Base-by-base conservation (phyloP, 1,284 basidiomycete genomes). In the Cutaneotrichosporon cavernicola region DNA sequence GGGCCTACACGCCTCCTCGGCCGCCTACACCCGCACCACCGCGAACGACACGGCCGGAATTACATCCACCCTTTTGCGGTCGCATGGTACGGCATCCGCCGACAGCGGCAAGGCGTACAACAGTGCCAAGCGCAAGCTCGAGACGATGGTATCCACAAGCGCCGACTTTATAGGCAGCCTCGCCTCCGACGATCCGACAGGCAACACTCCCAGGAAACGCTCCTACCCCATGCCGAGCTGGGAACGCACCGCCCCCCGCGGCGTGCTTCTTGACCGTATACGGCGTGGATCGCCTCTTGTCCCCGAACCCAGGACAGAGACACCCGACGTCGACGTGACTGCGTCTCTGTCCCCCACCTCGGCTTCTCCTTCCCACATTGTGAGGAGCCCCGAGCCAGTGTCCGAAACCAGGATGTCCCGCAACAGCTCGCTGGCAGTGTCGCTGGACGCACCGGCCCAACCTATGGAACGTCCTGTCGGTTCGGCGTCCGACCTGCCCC, bases 181-280 rank as follows among this genome's bases (percentile, higher is more conserved):
- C 13, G 68, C 66, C 5, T 73, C 78, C n/a, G 82, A 84, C 65
- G 64, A 77, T 3, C 73, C 82, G 1, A 84, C 83, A 0, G 82
- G 83, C 14, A 59, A 72, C 18, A 84, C 83, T 3, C 83, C 83
- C 0, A 72, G 72, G 26, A 82, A 82, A 67, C 77, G 77, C 32
- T 63, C 65, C 2, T 81, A 78, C 70, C 71, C 74, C 34, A 73
- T 81, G 0, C 76, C 71, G 10, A 58, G 58, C 2, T 81, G 80
- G 80, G 73, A 76, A 51, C 67, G 76, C 22, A 78, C 78, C 0
- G 73, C 74, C 34, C 71, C 76, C 4, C 65, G 80, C 32, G 71
- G 77, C n/a, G 67, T 65, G n/a, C 68, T 80, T 14, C 32, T 66
- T 31, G 49, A 52, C 10, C 38, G 59, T 10, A 49, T 58, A 26